phyloP scores from a whole-genome alignment of 208 protist species.

The Leishmania martiniquensis region DNA sequence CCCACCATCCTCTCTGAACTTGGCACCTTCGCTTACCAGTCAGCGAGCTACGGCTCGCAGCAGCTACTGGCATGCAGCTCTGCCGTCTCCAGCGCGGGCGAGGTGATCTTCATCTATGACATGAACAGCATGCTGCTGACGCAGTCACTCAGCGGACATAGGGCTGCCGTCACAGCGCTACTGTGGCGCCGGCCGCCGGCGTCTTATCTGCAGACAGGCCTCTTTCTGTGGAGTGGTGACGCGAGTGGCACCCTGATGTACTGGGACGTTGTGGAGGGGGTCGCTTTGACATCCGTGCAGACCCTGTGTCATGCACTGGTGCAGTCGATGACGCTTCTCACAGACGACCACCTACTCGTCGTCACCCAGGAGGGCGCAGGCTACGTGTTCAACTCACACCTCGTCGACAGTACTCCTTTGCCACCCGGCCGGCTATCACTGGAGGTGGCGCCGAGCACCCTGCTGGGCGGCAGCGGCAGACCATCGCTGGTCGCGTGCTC shows the following conservation, averaged over 20 bases:
- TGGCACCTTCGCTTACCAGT: conserved; percentile 41
- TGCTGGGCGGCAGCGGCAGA: conserved; percentile 10
- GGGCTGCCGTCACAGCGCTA: conserved; percentile 55
- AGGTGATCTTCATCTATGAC: conserved; percentile 71
- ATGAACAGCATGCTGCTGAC: conserved; percentile 81
- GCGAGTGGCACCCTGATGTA: conserved; percentile 49
- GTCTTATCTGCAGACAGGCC: conserved; percentile 68
- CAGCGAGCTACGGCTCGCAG: conserved; percentile 70
- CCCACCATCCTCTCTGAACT: conserved; percentile 32
- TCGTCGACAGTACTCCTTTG: conserved; percentile 44
- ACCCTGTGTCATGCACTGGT: conserved; percentile 49
- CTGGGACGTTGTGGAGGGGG: conserved; percentile 79
- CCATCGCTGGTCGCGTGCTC: conserved; percentile 40
- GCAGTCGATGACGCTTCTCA: conserved; percentile 45
- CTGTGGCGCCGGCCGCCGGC: conserved; percentile 60
- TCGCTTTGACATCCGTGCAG: conserved; percentile 53
- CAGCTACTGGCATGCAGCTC: conserved; percentile 74
- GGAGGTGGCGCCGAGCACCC: conserved; percentile 16
- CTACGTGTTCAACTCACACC: conserved; percentile 75
- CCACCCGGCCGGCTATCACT: conserved; percentile 37
- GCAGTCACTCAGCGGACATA: conserved; percentile 73
- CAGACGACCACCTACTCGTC: conserved; percentile 63
- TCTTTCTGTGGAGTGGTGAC: conserved; percentile 74
- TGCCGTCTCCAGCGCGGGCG: conserved; percentile 33
- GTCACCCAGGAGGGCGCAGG: conserved; percentile 48